Evolutionary conservation across 352 stramenopile genomes (phyloP).

Genomic region (Phytophthora hibernalis): DNA sequence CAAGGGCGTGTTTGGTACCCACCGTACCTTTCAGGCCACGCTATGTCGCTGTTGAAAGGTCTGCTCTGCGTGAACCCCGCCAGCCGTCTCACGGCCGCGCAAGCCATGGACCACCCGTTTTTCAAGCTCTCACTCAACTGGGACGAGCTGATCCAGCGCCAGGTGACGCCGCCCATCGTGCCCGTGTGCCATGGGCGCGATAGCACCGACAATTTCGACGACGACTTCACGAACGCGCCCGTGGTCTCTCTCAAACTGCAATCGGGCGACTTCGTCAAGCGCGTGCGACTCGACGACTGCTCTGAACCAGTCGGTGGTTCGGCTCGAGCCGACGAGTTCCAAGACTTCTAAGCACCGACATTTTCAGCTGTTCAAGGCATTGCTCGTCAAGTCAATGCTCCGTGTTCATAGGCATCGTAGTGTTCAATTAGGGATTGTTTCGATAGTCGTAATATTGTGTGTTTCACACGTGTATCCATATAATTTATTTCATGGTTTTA

Average conservation of each 20-base stretch:
- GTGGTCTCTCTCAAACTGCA: slow-evolving; percentile 54
- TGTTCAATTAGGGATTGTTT: too few relatives aligned
- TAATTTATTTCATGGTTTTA: slow-evolving; percentile 30
- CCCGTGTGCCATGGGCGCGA: slow-evolving; percentile 60
- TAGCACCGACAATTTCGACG: slow-evolving; percentile 88
- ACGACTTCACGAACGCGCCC: slow-evolving; percentile 78
- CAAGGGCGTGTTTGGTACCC: slow-evolving; percentile 74
- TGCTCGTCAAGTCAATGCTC: slow-evolving; percentile 1
- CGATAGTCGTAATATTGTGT: slow-evolving; percentile 36
- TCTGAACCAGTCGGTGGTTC: slow-evolving; percentile 20
- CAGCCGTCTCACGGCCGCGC: slow-evolving; percentile 55
- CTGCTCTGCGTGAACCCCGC: slow-evolving; percentile 59
- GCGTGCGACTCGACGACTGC: slow-evolving; percentile 41
- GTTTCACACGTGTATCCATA: slow-evolving; percentile 19
- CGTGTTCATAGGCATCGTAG: slow-evolving; percentile 30
- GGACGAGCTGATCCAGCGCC: slow-evolving; percentile 67
- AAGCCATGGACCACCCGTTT: slow-evolving; percentile 81
- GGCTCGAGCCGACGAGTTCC: slow-evolving; percentile 35
- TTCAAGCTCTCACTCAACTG: slow-evolving; percentile 73
- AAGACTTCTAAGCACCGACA: slow-evolving; percentile 34
- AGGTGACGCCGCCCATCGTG: slow-evolving; percentile 70
- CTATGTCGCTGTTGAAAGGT: slow-evolving; percentile 57
- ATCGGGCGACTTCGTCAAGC: slow-evolving; percentile 43
- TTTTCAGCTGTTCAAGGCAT: slow-evolving; percentile 13
- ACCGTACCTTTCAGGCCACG: slow-evolving; percentile 54